Percentiles rank a stretch among this genome's conserved stretches.
Conservation (phyloP, 164 flowering plant genomes). For the Houttuynia cordata region DNA sequence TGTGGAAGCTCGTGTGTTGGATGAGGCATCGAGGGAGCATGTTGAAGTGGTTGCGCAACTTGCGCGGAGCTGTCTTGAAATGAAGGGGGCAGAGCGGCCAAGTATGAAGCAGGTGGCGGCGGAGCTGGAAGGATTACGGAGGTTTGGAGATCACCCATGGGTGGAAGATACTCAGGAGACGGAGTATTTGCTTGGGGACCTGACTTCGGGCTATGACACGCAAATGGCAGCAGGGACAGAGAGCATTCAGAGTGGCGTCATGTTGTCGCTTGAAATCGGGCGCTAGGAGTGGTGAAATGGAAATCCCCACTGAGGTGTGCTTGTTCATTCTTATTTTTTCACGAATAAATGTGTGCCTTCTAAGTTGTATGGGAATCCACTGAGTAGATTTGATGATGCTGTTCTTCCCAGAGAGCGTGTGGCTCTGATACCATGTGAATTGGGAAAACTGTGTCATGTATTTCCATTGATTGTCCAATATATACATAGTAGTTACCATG, state of each 20-base stretch:
- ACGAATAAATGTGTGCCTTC: too few relatives aligned
- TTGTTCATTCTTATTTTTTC: too few relatives aligned
- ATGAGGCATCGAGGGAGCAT: neutral
- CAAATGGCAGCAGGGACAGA: neutral
- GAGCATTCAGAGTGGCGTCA: neutral
- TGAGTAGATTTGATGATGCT: too few relatives aligned
- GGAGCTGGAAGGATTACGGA: slow-evolving; percentile 2
- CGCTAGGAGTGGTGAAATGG: neutral
- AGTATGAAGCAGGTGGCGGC: slow-evolving; percentile 1
- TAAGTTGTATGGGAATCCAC: too few relatives aligned
- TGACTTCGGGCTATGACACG: neutral
- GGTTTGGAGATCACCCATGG: neutral
- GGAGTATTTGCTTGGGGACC: neutral
- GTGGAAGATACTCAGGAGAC: neutral
- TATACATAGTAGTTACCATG: too few relatives aligned
- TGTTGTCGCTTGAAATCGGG: neutral
- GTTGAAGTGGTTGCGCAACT: neutral
- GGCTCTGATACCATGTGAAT: too few relatives aligned
- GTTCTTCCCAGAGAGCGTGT: too few relatives aligned
- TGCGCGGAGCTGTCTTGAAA: neutral
- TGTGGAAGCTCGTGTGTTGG: neutral
- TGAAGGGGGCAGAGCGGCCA: slow-evolving; percentile 1
- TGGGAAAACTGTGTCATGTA: too few relatives aligned
- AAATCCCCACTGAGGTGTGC: too few relatives aligned
- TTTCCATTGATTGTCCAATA: too few relatives aligned